Percentiles rank a stretch among this genome's conserved stretches.
These are phyloP conservation scores for Neocucurbitaria cava DNA, from an alignment of 2,329 filamentous ascomycete species.

Conservation along the genomic window DNA sequence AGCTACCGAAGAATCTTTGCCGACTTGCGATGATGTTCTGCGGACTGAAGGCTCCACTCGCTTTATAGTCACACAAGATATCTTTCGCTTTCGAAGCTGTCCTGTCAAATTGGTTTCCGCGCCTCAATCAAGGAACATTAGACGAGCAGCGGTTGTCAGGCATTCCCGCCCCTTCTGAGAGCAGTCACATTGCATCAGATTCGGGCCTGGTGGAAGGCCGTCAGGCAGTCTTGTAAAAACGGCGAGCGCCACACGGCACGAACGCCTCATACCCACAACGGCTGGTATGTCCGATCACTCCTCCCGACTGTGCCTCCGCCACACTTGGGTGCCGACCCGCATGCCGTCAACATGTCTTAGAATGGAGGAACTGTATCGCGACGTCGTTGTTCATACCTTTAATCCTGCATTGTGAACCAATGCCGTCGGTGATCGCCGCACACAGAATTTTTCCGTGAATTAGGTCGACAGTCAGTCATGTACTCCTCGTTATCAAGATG, in stretches of 20 bases:
- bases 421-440: slow-evolving; percentile 8
- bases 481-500: neutral
- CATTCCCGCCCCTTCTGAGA: slow-evolving; percentile 18
- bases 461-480: neutral
- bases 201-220: slow-evolving; percentile 18
- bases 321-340: slow-evolving; percentile 11
- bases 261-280: slow-evolving; percentile 25
- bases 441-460: neutral
- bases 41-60: slow-evolving; percentile 8
- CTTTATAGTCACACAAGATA: slow-evolving; percentile 26
- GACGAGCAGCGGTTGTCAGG: slow-evolving; percentile 17
- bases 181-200: slow-evolving; percentile 27
- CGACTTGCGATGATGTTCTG: slow-evolving; percentile 7
- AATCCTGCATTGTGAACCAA: slow-evolving; percentile 3
- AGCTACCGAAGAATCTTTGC: slow-evolving; percentile 1
- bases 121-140: slow-evolving; percentile 24
- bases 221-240: slow-evolving; percentile 27
- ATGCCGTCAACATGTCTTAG: slow-evolving; percentile 3
- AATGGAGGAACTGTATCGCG: slow-evolving; percentile 2
- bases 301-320: slow-evolving; percentile 25
- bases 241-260: slow-evolving; percentile 28
- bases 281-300: slow-evolving; percentile 4
- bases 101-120: slow-evolving; percentile 21
- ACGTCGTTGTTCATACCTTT: neutral
- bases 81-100: slow-evolving; percentile 13